These are phyloP conservation scores for Hericium coralloides DNA, from an alignment of 768 basidiomycete species.

Conservation along the genomic window DNA sequence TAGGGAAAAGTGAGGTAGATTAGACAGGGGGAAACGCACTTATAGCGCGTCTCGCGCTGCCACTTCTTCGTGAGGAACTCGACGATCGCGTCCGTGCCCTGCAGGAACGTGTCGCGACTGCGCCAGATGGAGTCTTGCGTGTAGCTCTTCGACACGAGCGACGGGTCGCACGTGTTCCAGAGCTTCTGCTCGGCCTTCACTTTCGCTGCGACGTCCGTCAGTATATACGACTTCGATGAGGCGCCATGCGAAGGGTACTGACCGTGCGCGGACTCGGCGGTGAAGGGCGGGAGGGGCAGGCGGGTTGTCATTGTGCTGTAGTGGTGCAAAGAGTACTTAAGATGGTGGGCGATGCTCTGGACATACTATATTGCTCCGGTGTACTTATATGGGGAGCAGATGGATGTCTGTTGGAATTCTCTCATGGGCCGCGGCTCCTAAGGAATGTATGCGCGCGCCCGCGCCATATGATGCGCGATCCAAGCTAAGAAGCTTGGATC, in stretches of 20 bases:
- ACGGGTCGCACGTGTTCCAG: conserved; percentile 33
- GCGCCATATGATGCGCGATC: too few species aligned
- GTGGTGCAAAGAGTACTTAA: background rate
- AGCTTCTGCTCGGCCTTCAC: conserved; percentile 43
- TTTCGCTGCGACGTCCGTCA: conserved; percentile 20
- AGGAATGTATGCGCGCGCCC: too few species aligned
- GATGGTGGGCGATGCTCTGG: background rate
- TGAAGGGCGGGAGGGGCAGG: conserved; percentile 20
- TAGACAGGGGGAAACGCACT: conserved; percentile 6
- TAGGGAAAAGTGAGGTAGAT: background rate
- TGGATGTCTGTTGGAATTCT: too few species aligned
- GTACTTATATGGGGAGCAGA: too few species aligned
- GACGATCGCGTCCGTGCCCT: conserved; percentile 34
- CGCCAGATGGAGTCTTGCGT: conserved; percentile 39
- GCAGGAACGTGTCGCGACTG: conserved; percentile 42
- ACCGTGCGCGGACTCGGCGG: conserved; percentile 20
- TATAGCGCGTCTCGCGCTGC: conserved; percentile 40
- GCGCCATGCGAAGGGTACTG: background rate
- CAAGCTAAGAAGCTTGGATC: too few species aligned
- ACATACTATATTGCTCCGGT: too few species aligned
- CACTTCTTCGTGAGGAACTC: conserved; percentile 43
- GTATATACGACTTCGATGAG: background rate
- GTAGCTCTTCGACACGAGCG: conserved; percentile 4
- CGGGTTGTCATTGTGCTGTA: background rate
- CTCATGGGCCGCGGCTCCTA: too few species aligned